These are phyloP conservation scores for Spirogloea muscicola DNA, from an alignment of 139 green algal species.

Conservation along the genomic window DNA sequence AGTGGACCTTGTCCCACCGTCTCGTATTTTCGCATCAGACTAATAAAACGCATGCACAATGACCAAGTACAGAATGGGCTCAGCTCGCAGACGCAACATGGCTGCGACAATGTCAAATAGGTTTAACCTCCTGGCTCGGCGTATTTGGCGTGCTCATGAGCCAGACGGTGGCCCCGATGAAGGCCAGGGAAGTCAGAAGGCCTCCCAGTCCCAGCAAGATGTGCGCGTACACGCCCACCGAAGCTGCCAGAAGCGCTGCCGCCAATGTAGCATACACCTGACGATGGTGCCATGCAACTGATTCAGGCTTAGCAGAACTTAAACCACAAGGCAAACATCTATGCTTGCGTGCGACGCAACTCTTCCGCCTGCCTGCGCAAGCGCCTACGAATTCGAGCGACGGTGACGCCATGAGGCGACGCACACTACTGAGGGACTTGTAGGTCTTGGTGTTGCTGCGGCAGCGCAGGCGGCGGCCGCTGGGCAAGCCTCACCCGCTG, in stretches of 20 bases:
- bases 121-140: conserved; percentile 24
- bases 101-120: too few relatives aligned
- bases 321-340: too few relatives aligned
- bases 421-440: too few relatives aligned
- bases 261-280: conserved; percentile 41
- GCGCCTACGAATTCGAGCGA: too few relatives aligned
- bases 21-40: background rate
- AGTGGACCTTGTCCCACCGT: background rate
- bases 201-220: conserved; percentile 36
- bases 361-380: too few relatives aligned
- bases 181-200: conserved; percentile 24
- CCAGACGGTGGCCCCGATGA: conserved; percentile 24
- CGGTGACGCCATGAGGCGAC: too few relatives aligned
- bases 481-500: conserved; percentile 1
- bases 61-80: background rate
- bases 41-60: background rate
- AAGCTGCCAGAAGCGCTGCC: conserved; percentile 11
- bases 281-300: too few relatives aligned
- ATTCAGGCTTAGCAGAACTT: too few relatives aligned
- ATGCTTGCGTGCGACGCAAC: background rate
- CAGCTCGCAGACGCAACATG: background rate
- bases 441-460: too few relatives aligned
- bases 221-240: conserved; percentile 44
- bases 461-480: background rate
- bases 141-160: conserved; percentile 19